Base-by-base conservation (phyloP, 129 eudicot genomes). In the Saussurea involucrata region DNA sequence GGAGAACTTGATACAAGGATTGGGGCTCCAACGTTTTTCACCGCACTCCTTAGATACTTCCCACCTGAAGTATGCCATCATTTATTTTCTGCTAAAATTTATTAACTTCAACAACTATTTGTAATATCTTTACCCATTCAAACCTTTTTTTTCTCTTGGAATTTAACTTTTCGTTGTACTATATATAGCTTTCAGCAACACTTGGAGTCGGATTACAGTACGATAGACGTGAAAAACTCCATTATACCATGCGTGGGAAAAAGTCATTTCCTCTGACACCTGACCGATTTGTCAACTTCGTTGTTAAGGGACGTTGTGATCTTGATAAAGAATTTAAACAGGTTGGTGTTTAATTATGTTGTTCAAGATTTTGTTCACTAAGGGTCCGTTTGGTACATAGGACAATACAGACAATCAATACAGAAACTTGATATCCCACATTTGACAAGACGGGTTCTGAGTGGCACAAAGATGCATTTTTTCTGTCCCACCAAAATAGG, bases 1-100 rank as follows among this genome's bases (percentile, higher is more conserved):
- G 99, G 92, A 49, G 99, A 95, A 84, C 96, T 95, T 33, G 95
- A 95, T 85, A 95, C 99, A 1, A 85, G 78, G 81, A 34, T 70
- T 58, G 99, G 97, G 70, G 85, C 88, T 78, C 97, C 96, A 21
- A 92, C 86, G 44, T 84, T 63, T 70, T 73, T 88, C 21, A 75
- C 86, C 66, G 94, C 91, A 37, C 82, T 88, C 76, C 78, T 95
- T 58, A 85, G 96, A 79, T 87, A 82, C 75, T 89, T 80, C 65
- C 84, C 82, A 66, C 96, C 96, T 22, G 87, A 89, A 80, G 97
- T 95, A 81, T 8, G 85, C 10, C 24, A 27, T 57, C 25, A 5
- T 34, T 71, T 58, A n/a, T 18, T 49, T n/a, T 5, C 44, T 42
- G 72, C 72, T 63, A 7, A 33, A 57, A 5, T 24, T 55, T 25